Conservation (phyloP, 345 rosid genomes). For the Salix udensis region DNA sequence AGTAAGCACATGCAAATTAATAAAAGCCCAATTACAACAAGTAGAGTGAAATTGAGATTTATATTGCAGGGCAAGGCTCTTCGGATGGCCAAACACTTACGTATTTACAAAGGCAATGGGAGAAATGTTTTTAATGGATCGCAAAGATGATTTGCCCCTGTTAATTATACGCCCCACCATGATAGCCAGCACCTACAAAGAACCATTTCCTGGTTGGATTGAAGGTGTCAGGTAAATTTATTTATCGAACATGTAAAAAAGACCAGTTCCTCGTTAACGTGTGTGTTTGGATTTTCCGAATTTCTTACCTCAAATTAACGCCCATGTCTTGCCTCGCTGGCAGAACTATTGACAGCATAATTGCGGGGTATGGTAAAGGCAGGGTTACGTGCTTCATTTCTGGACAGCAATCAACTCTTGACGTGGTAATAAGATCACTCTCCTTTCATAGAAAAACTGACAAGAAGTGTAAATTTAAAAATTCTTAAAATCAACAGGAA, state of each 20-base stretch:
- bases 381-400: conserved; percentile 13
- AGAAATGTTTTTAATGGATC: conserved; percentile 14
- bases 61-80: conserved; percentile 15
- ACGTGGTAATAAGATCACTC: conserved; percentile 11
- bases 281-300: too few relatives aligned
- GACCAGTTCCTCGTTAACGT: too few relatives aligned
- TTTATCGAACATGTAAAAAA: not conserved
- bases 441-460: not conserved
- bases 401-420: not conserved
- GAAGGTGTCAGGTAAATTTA: conserved; percentile 22
- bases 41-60: not conserved
- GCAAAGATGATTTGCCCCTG: conserved; percentile 7
- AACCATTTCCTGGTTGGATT: conserved; percentile 29
- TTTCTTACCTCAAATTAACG: not conserved
- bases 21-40: too few relatives aligned
- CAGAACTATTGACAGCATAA: conserved; percentile 16
- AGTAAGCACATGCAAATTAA: not conserved
- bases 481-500: not conserved
- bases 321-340: not conserved
- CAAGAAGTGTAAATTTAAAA: not conserved
- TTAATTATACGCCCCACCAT: conserved; percentile 20
- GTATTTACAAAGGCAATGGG: conserved; percentile 27
- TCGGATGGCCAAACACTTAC: conserved; percentile 26
- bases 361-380: conserved; percentile 20
- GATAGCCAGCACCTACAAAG: conserved; percentile 11